Evolutionary conservation across 2,329 filamentous ascomycete genomes (phyloP).

Genomic region (Aureobasidium leucospermi): DNA sequence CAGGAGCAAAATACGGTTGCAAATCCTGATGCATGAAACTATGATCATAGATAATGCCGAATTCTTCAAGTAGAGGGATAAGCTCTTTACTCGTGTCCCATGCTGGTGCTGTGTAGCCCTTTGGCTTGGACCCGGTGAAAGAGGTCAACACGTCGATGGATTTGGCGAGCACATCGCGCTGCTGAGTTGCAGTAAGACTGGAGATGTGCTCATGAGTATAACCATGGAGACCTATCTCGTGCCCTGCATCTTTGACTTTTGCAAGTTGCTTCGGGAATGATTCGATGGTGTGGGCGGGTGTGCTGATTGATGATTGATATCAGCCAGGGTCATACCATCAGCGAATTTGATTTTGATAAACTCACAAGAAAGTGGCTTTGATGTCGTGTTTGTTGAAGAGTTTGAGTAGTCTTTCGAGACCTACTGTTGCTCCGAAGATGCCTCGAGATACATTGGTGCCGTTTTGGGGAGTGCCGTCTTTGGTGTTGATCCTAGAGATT

Average conservation of each 20-base stretch:
- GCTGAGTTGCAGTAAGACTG: constrained; percentile 24
- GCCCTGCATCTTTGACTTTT: constrained; percentile 35
- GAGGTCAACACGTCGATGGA: constrained; percentile 33
- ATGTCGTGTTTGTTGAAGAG: constrained; percentile 36
- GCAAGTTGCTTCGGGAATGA: constrained; percentile 43
- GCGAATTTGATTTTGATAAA: background rate
- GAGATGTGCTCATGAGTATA: constrained; percentile 35
- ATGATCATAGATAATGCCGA: constrained; percentile 41
- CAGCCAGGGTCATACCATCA: background rate
- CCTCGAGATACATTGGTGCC: constrained; percentile 34
- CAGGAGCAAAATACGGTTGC: constrained; percentile 29
- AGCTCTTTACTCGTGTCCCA: constrained; percentile 34
- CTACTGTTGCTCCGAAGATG: constrained; percentile 35
- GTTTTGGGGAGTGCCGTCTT: constrained; percentile 29
- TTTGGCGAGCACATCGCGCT: constrained; percentile 31
- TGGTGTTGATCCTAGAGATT: constrained; percentile 34
- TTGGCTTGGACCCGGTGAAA: constrained; percentile 34
- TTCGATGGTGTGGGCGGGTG: constrained; percentile 37
- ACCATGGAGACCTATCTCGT: constrained; percentile 38
- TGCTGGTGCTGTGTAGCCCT: constrained; percentile 39
- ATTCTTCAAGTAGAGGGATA: constrained; percentile 34
- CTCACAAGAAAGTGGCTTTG: constrained; percentile 33
- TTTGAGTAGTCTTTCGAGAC: constrained; percentile 34
- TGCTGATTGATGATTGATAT: constrained; percentile 9
- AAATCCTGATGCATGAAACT: constrained; percentile 44